These are phyloP conservation scores for Neopestalotiopsis sp. DNA, from an alignment of 2,329 filamentous ascomycete genomes.

Conservation along the genomic window DNA sequence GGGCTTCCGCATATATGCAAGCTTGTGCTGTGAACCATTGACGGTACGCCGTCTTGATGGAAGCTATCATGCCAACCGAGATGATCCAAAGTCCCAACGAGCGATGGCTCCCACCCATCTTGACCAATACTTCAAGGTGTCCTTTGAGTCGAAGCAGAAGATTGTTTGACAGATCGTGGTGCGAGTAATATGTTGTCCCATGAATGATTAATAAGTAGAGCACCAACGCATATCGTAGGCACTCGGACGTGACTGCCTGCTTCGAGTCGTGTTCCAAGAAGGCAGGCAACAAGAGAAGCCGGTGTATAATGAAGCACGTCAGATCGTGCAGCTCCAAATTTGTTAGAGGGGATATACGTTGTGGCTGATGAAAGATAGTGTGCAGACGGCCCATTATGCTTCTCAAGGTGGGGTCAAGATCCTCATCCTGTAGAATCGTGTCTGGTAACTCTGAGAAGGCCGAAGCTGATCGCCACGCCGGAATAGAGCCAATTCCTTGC, in stretches of 20 bases:
- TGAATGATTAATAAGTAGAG: conserved; percentile 60
- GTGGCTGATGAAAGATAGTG: conserved; percentile 43
- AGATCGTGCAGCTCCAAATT: conserved; percentile 57
- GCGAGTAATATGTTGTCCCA: conserved; percentile 61
- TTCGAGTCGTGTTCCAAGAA: conserved; percentile 14
- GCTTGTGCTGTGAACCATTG: conserved; percentile 37
- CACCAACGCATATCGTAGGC: conserved; percentile 49
- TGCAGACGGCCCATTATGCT: conserved; percentile 50
- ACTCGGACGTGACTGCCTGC: conserved; percentile 39
- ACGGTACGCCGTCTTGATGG: conserved; percentile 31
- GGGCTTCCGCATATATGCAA: not conserved
- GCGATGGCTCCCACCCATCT: conserved; percentile 16
- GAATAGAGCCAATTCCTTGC: conserved; percentile 52
- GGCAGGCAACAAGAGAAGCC: conserved; percentile 40
- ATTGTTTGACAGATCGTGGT: conserved; percentile 43
- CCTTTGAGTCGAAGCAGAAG: conserved; percentile 38
- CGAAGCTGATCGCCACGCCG: conserved; percentile 50
- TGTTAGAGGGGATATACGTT: conserved; percentile 31
- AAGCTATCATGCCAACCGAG: conserved; percentile 44
- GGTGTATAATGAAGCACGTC: conserved; percentile 58
- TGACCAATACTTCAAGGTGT: conserved; percentile 32
- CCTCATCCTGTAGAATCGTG: not conserved
- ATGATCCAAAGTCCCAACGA: conserved; percentile 48
- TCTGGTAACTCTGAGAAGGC: conserved; percentile 28
- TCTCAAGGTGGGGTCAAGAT: conserved; percentile 3